phyloP scores from a whole-genome alignment of 2,329 filamentous ascomycete genomes.

The Venturia pyrina region DNA sequence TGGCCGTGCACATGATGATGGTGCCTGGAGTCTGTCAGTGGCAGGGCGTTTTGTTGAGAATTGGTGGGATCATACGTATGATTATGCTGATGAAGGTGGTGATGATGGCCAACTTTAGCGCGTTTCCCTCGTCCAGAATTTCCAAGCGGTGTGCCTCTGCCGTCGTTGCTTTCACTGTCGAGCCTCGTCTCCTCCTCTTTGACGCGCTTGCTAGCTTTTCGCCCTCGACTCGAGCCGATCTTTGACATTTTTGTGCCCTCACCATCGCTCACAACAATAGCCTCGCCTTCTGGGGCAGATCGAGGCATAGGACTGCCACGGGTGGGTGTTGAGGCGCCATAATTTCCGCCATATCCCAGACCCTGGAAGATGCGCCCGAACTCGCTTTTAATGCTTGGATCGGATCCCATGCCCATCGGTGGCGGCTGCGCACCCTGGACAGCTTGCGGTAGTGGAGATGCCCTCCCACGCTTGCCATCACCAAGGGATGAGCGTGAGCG shows the following conservation, averaged over 20 bases:
- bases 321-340: constrained; percentile 44
- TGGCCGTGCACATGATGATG: constrained; percentile 45
- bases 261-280: constrained; percentile 11
- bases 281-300: constrained; percentile 1
- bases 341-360: constrained; percentile 53
- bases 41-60: constrained; percentile 7
- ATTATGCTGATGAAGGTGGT: constrained; percentile 40
- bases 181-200: constrained; percentile 64
- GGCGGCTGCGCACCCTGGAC: constrained; percentile 86
- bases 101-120: constrained; percentile 45
- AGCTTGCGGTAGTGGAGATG: constrained; percentile 84
- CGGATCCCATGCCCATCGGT: constrained; percentile 65
- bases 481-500: constrained; percentile 61
- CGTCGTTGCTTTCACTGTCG: constrained; percentile 52
- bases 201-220: constrained; percentile 23
- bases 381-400: constrained; percentile 87
- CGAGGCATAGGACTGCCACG: constrained; percentile 36
- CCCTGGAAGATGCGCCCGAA: constrained; percentile 92
- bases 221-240: constrained; percentile 28
- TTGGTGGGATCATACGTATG: constrained; percentile 37
- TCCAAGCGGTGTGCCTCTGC: constrained; percentile 49
- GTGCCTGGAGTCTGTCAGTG: constrained; percentile 25
- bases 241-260: constrained; percentile 20
- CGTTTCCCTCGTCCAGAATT: constrained; percentile 60
- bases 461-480: constrained; percentile 71